Evolutionary conservation across 768 basidiomycete species (phyloP).

Genomic region (Pleurotus tuber-regium): DNA sequence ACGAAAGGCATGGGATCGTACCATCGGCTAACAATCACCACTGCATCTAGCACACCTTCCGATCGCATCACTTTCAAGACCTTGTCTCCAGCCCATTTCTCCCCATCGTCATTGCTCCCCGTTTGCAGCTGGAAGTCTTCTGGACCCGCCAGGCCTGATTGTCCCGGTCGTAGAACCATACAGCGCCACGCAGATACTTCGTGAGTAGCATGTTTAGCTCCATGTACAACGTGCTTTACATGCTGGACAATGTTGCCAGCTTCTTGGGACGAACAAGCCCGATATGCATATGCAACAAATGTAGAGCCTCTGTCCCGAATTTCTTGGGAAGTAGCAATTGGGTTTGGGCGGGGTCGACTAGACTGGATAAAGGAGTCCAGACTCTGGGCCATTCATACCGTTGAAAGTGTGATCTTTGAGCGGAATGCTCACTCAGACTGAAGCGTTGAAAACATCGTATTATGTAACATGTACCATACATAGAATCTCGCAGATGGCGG

Average conservation of each 20-base stretch:
- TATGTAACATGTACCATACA: too few species aligned
- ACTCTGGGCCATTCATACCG: slow-evolving; percentile 19
- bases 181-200: slow-evolving; percentile 80
- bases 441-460: too few species aligned
- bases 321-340: slow-evolving; percentile 64
- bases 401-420: too few species aligned
- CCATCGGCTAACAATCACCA: slow-evolving; percentile 80
- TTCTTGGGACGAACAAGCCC: slow-evolving; percentile 47
- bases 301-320: slow-evolving; percentile 72
- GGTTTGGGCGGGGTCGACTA: slow-evolving; percentile 40
- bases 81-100: slow-evolving; percentile 65
- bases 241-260: slow-evolving; percentile 50
- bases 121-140: slow-evolving; percentile 72
- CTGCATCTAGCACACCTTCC: slow-evolving; percentile 72
- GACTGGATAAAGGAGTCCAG: slow-evolving; percentile 55
- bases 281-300: slow-evolving; percentile 66
- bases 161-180: slow-evolving; percentile 66
- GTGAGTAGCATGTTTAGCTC: slow-evolving; percentile 57
- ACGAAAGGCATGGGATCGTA: slow-evolving; percentile 27
- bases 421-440: too few species aligned
- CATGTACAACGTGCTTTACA: slow-evolving; percentile 56
- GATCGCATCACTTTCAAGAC: slow-evolving; percentile 67
- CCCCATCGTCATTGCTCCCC: slow-evolving; percentile 75
- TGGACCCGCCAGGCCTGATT: slow-evolving; percentile 63
- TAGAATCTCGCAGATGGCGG: too few species aligned